Evolutionary conservation across 2,329 filamentous ascomycete species (phyloP), one percentile per base, ranked within the genome.

Genomic region (Talaromyces marneffei): DNA sequence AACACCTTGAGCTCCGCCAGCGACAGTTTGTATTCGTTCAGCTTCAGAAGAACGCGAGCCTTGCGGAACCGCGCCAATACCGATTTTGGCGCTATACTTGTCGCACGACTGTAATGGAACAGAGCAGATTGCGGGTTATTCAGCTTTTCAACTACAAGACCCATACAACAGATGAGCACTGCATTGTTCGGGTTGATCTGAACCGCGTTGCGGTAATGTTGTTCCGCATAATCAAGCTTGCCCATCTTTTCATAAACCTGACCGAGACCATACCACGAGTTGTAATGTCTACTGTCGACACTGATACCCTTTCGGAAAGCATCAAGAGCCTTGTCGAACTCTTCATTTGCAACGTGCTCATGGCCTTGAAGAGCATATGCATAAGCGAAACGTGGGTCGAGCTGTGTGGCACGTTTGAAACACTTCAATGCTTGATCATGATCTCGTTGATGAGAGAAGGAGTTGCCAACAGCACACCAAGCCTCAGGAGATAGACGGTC

Each of bases 301-400:
- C 87, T 85, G 66, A 99, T 90, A 1, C 91, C 92, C 58, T 88
- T 85, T 35, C 95, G 86, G 74, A 97, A 99, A 1, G 91, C 88
- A 40, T 87, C 86, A 48, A 96, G 83, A 0, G 94, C 94, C 73
- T 96, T 96, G 72, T 97, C 93, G 70, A 94, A 97, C 74, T 99
- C 95, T 75, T 99, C 95, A 67, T 97, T 97, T 37, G 90, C 85
- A 48, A 97, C 88, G 72, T 96, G 91, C 72, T 99, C 94, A 73
- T 99, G 94, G 1, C 94, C 94, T 73, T 97, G 93, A 2, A 99
- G 78, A 0, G 94, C 97, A 73, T 93, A 97, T 1, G 92, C 93
- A 72, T 99, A 99, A 0, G 94, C 92, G 74, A 97, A 97, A 61
- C 87, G 88, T 6, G 91, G 87, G 71, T 97, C 86, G 2, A 99